Base-by-base conservation (phyloP, 2,329 filamentous ascomycete genomes). In the Cladosporium halotolerans region DNA sequence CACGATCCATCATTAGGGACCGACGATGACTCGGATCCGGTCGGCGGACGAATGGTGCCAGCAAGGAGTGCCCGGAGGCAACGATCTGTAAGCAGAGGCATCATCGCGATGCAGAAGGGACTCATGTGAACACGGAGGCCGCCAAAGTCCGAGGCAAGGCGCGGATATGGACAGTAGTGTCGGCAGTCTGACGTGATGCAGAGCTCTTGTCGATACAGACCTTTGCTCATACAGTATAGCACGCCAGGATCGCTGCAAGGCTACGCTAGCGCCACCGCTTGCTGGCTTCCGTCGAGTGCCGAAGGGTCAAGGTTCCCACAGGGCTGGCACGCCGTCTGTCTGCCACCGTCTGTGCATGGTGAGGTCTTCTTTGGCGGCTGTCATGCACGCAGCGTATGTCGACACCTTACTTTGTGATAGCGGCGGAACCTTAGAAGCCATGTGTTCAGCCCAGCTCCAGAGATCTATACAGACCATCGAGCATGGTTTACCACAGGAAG, bases 131-230 rank as follows among this genome's bases (percentile, higher is more conserved):
- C 10, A 28, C 33, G 31, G 43, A 38, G 16, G 16, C 33, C 38
- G 41, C 31, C 47, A 51, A 52, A 46, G 23, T 45, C 42, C 28
- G 36, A 45, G 34, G 28, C 14, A 36, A 23, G 43, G 38, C n/a
- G 23, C 28, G 47, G 16, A 42, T 33, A 50, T 16, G 47, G 23
- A 18, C 19, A 44, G 11, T 19, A 18, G 40, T 18, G 10, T 18
- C 23, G 23, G 40, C 47, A 53, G 16, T 46, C 50, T 53, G 42
- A 53, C 44, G 42, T 53, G 34, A 53, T 53, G 36, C 43, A 33
- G 14, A 14, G 34, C 10, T 11, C n/a, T n/a, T 39, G 36, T 39
- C 36, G 9, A 39, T 16, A 41, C 8, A 28, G 39, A 31, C 19
- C 39, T 28, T 23, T 16, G 32, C 42, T 51, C 48, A 51, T 16